Percentiles rank a stretch among this genome's conserved stretches.
phyloP scores from a whole-genome alignment of 2,329 filamentous ascomycete species.

The Xylaria sp. region DNA sequence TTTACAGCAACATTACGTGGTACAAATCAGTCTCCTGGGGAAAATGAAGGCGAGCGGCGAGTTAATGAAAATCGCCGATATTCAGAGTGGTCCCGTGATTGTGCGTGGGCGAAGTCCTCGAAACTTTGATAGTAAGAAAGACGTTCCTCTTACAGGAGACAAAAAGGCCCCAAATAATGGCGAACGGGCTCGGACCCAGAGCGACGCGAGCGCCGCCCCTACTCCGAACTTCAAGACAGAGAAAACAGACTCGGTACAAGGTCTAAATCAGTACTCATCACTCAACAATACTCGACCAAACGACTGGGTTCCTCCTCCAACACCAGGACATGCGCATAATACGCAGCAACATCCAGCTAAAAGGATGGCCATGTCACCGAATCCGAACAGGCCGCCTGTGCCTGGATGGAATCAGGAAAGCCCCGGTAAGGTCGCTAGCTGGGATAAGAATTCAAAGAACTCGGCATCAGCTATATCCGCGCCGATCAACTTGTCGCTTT shows the following conservation, averaged over 20 bases:
- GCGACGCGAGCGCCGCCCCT: slow-evolving; percentile 38
- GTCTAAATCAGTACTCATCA: slow-evolving; percentile 37
- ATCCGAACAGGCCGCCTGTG: slow-evolving; percentile 57
- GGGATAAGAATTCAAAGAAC: slow-evolving; percentile 36
- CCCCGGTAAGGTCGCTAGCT: slow-evolving; percentile 30
- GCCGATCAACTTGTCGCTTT: slow-evolving; percentile 60
- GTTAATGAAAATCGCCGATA: slow-evolving; percentile 77
- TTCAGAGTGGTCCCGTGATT: slow-evolving; percentile 91
- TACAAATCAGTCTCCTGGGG: slow-evolving; percentile 82
- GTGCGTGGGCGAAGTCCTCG: slow-evolving; percentile 90
- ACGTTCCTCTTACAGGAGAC: slow-evolving; percentile 55
- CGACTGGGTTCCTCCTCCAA: slow-evolving; percentile 54
- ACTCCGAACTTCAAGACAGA: slow-evolving; percentile 42
- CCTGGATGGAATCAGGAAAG: slow-evolving; percentile 53
- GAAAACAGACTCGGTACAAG: slow-evolving; percentile 37
- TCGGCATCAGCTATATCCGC: slow-evolving; percentile 37
- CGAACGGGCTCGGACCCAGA: slow-evolving; percentile 52
- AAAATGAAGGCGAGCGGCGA: slow-evolving; percentile 71
- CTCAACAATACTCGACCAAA: slow-evolving; percentile 41
- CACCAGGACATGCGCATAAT: slow-evolving; percentile 28
- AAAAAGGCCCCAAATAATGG: slow-evolving; percentile 53
- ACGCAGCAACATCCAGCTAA: slow-evolving; percentile 55
- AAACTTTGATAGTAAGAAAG: slow-evolving; percentile 89
- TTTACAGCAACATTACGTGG: slow-evolving; percentile 91
- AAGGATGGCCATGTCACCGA: slow-evolving; percentile 59